Base-by-base conservation (phyloP, 441 rosid genomes). In the Erysimum pusillum region DNA sequence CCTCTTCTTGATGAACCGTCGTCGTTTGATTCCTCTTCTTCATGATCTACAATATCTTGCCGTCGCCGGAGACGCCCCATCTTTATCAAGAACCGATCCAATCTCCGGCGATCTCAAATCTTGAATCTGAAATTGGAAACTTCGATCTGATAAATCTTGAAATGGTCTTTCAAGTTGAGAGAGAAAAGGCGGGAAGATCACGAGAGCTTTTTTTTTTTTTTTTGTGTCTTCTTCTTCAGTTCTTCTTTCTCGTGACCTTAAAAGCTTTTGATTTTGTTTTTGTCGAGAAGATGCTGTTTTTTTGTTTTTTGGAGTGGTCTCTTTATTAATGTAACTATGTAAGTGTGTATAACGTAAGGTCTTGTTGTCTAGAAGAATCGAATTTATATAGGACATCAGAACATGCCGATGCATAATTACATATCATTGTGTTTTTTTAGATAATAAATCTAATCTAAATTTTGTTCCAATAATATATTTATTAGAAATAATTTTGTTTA, bases 1-100 rank as follows among this genome's bases (percentile, higher is more conserved):
- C 90, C 85, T 41, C 81, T 85, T 48, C 75, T 74, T 7, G 89
- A 83, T 17, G 91, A 87, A 53, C 71, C 82, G 45, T 84, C 81
- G 41, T 74, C 41, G 15, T 89, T 93, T 62, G 12, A 0, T 17
- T 63, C 53, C 3, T 88, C 90, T 7, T 87, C 90, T 6, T 25
- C 72, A 52, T 78, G 81, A 56, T 82, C 66, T 68, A 51, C 9
- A 22, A 65, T 61, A 66, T 63, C 82, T 54, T 68, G 62, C 14
- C 71, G 6, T 61, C 63, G 20, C 75, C 61, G 49, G 18, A 66
- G 45, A 41, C 64, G 15, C 11, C 68, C 74, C 81, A 78, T 77
- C 13, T 9, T 34, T 4, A 6, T 0, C 7, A 18, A 9, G 9
- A 41, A 53, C 39, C 44, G 54, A 18, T 31, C 41, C 10, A 57